Conservation (phyloP, 352 stramenopile genomes). For the Phytophthora citricola region DNA sequence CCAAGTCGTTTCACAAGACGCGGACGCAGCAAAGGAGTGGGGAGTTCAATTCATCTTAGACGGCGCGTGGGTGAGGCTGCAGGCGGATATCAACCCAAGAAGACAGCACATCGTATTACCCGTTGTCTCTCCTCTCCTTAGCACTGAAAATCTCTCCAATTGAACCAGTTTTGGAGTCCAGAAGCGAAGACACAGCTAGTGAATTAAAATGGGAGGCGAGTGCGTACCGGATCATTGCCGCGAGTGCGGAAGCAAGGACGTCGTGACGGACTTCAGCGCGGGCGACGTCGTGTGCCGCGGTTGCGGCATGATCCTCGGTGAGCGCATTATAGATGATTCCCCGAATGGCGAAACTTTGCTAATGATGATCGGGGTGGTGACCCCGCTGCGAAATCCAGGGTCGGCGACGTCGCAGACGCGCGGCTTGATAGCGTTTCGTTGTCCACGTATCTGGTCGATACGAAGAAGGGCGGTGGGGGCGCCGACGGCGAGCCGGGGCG, state of each 20-base stretch:
- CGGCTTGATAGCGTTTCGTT: constrained; percentile 69
- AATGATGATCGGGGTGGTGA: constrained; percentile 88
- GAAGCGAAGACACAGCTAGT: constrained; percentile 5
- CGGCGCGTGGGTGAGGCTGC: constrained; percentile 14
- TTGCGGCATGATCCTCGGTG: constrained; percentile 87
- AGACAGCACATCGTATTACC: constrained; percentile 13
- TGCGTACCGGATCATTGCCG: constrained; percentile 66
- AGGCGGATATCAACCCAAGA: constrained; percentile 8
- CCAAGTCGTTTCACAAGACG: constrained; percentile 29
- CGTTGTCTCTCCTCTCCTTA: constrained; percentile 22
- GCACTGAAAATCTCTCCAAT: background rate
- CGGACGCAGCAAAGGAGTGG: background rate
- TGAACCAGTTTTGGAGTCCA: background rate
- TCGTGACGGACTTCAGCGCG: constrained; percentile 82
- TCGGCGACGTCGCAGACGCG: constrained; percentile 71
- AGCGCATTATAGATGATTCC: constrained; percentile 90
- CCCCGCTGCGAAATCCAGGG: constrained; percentile 79
- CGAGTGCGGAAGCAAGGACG: constrained; percentile 75
- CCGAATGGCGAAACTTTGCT: constrained; percentile 89
- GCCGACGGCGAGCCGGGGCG: constrained; percentile 22
- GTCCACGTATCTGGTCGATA: constrained; percentile 74
- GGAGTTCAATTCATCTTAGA: constrained; percentile 10
- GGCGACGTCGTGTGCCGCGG: constrained; percentile 84
- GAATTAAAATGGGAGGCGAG: constrained; percentile 58
- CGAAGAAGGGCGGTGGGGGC: constrained; percentile 44